Evolutionary conservation across 768 basidiomycete genomes (phyloP).

Genomic region (Xerocomellus intermedius): DNA sequence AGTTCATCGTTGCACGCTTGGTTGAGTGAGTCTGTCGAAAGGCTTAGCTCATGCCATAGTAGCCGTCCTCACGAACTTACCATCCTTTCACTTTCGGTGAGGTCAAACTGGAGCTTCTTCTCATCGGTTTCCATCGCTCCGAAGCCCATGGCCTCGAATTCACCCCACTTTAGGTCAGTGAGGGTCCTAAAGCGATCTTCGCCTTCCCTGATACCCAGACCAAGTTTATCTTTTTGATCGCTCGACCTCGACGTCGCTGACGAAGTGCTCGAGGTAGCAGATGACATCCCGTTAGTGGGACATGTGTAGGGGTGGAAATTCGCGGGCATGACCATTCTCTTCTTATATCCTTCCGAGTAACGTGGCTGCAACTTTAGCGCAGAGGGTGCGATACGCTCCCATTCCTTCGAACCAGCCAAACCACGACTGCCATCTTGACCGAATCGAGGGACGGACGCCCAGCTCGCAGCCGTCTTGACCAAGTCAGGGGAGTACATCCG

Average conservation of each 20-base stretch:
- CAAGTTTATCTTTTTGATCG: slow-evolving; percentile 32
- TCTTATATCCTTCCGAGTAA: slow-evolving; percentile 74
- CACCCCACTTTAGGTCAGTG: slow-evolving; percentile 88
- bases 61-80: slow-evolving; percentile 32
- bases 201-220: slow-evolving; percentile 39
- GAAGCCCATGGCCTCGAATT: slow-evolving; percentile 86
- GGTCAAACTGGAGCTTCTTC: slow-evolving; percentile 87
- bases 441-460: slow-evolving; percentile 40
- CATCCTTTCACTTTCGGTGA: slow-evolving; percentile 82
- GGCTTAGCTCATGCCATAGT: slow-evolving; percentile 6
- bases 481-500: slow-evolving; percentile 87
- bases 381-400: slow-evolving; percentile 68
- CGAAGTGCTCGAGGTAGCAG: slow-evolving; percentile 43
- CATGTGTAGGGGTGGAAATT: slow-evolving; percentile 54
- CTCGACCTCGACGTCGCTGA: slow-evolving; percentile 35
- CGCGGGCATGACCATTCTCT: slow-evolving; percentile 67
- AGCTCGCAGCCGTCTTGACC: slow-evolving; percentile 58
- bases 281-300: slow-evolving; percentile 32
- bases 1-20: slow-evolving; percentile 83
- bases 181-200: slow-evolving; percentile 77
- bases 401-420: slow-evolving; percentile 64
- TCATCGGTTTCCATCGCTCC: slow-evolving; percentile 47
- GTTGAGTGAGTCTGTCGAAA: slow-evolving; percentile 52
- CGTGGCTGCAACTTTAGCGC: slow-evolving; percentile 60
- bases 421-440: slow-evolving; percentile 27